These are phyloP conservation scores for Thermothelomyces thermophilus DNA, from an alignment of 2,329 filamentous ascomycete species.

Conservation along the genomic window DNA sequence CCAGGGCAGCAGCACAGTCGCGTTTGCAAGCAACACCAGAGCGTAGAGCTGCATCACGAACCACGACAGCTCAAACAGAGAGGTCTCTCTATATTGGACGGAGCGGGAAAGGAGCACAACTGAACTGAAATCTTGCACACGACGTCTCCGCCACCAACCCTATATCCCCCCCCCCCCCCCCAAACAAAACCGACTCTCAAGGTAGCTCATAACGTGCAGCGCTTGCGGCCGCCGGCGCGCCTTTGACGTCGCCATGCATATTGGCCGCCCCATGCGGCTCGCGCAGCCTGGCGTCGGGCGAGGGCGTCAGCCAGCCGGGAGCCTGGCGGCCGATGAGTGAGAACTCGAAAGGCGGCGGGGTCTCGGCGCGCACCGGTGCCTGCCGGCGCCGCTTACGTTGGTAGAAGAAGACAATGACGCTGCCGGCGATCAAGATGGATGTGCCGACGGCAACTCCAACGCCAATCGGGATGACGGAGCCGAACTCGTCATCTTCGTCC, in stretches of 20 bases:
- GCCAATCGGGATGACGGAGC: conserved; percentile 10
- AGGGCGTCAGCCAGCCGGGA: neutral
- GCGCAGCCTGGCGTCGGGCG: neutral
- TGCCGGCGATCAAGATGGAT: conserved; percentile 8
- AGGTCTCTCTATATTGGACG: no score
- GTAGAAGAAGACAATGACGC: conserved; percentile 17
- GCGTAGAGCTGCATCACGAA: no score
- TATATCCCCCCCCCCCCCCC: neutral
- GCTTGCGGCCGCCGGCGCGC: neutral
- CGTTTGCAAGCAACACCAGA: no score
- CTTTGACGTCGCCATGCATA: neutral
- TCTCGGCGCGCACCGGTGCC: conserved; percentile 15
- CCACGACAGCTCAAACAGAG: no score
- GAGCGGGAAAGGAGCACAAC: no score
- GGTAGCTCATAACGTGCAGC: conserved; percentile 1
- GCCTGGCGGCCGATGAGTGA: neutral
- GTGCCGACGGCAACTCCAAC: conserved; percentile 15
- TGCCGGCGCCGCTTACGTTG: conserved; percentile 14
- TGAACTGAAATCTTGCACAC: no score
- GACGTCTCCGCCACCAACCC: no score
- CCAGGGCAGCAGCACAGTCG: no score
- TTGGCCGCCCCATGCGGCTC: neutral
- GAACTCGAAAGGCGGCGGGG: conserved; percentile 17
- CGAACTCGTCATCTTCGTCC: neutral
- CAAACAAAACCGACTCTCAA: neutral